Evolutionary conservation across 2,329 filamentous ascomycete species (phyloP).

Genomic region (Cladophialophora bantiana): DNA sequence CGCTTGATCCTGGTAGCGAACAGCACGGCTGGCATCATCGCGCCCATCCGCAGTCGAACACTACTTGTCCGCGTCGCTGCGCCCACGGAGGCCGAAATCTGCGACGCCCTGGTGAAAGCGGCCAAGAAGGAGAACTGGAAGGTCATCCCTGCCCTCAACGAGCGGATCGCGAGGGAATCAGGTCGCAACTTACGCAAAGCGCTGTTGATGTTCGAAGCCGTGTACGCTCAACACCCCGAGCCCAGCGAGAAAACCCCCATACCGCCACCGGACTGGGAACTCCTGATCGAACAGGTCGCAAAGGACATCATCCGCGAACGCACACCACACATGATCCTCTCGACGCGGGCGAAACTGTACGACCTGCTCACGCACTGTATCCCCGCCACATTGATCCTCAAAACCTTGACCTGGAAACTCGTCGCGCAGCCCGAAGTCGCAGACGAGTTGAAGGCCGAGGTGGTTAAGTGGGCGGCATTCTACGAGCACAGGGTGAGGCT

Average conservation of each 20-base stretch:
- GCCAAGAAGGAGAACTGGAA: constrained; percentile 85
- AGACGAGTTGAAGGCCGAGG: constrained; percentile 85
- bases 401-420: constrained; percentile 93
- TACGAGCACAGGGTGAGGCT: constrained; percentile 95
- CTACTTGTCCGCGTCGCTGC: constrained; percentile 90
- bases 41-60: constrained; percentile 92
- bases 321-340: constrained; percentile 84
- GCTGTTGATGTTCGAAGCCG: constrained; percentile 94
- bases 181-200: constrained; percentile 89
- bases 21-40: constrained; percentile 97
- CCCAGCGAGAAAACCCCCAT: constrained; percentile 77
- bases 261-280: constrained; percentile 96
- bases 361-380: constrained; percentile 97
- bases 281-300: constrained; percentile 86
- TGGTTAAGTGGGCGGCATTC: constrained; percentile 95
- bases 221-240: constrained; percentile 85
- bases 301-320: constrained; percentile 92
- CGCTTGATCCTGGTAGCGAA: constrained; percentile 91
- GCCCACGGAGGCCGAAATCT: constrained; percentile 85
- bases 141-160: constrained; percentile 76
- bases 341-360: constrained; percentile 93
- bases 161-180: constrained; percentile 86
- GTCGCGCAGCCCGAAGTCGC: constrained; percentile 75
- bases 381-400: constrained; percentile 89
- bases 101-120: constrained; percentile 70